Evolutionary conservation across 192 early-diverging fungal genomes (phyloP).

Genomic region (Backusella circina): DNA sequence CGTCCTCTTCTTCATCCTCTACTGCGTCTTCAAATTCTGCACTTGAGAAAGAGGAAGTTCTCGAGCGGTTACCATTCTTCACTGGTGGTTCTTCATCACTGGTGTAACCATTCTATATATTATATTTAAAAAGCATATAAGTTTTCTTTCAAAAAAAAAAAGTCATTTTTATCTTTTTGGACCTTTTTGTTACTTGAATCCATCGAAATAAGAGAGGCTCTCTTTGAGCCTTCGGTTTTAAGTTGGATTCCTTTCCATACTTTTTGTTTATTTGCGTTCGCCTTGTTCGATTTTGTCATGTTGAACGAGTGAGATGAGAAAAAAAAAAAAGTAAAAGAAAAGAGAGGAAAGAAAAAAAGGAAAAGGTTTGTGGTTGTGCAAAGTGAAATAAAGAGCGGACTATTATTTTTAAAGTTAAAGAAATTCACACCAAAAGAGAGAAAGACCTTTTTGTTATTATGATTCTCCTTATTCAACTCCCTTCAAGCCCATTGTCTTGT

Average conservation of each 20-base stretch:
- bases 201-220: neutral
- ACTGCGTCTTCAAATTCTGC: slow-evolving; percentile 9
- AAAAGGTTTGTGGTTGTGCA: neutral
- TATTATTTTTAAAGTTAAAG: neutral
- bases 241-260: neutral
- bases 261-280: neutral
- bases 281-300: neutral
- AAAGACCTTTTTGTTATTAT: neutral
- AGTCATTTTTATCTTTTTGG: too few species aligned
- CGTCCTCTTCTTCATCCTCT: slow-evolving; percentile 5
- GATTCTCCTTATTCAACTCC: neutral
- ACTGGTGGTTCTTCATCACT: neutral
- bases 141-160: neutral
- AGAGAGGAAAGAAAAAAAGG: neutral
- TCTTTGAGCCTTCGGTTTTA: neutral
- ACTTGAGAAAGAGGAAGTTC: slow-evolving; percentile 4
- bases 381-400: neutral
- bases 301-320: neutral
- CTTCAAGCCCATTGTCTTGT: neutral
- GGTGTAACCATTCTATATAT: neutral
- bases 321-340: neutral
- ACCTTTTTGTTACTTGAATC: neutral
- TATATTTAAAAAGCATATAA: neutral
- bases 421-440: neutral
- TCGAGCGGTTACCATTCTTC: neutral